These are phyloP conservation scores for Saturnispora halmiae DNA, from an alignment of 805 yeast species.

Conservation along the genomic window DNA sequence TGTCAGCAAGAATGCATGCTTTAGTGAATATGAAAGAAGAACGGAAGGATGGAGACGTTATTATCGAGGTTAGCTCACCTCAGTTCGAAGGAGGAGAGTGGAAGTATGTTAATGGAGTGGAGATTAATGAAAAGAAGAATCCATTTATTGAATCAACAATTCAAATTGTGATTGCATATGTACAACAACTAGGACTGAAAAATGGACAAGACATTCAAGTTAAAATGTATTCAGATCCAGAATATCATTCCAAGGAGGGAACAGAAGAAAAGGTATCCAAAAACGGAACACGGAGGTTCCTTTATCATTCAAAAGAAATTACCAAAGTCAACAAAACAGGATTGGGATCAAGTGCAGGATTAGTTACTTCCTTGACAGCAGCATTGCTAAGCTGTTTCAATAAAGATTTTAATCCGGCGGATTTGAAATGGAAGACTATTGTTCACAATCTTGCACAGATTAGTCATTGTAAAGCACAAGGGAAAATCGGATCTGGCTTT, in stretches of 20 bases:
- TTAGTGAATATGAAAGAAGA: slow-evolving; percentile 4
- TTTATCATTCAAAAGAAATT: slow-evolving; percentile 52
- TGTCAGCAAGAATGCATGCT: slow-evolving; percentile 86
- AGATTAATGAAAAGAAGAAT: slow-evolving; percentile 32
- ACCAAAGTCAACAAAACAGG: slow-evolving; percentile 85
- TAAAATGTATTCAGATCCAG: slow-evolving; percentile 74
- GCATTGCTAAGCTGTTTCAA: slow-evolving; percentile 48
- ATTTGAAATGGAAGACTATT: slow-evolving; percentile 20
- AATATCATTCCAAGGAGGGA: slow-evolving; percentile 71
- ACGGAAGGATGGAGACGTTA: no score
- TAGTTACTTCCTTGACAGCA: slow-evolving; percentile 71
- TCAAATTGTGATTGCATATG: slow-evolving; percentile 45
- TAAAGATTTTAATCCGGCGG: slow-evolving; percentile 25
- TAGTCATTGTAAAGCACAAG: slow-evolving; percentile 90
- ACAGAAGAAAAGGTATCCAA: slow-evolving; percentile 30
- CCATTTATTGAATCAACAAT: slow-evolving; percentile 71
- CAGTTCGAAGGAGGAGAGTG: slow-evolving; percentile 69
- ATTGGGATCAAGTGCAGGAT: slow-evolving; percentile 90
- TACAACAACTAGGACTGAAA: slow-evolving; percentile 13
- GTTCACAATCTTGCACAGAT: slow-evolving; percentile 82
- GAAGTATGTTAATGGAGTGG: slow-evolving; percentile 35
- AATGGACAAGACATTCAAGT: slow-evolving; percentile 30
- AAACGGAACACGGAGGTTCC: slow-evolving; percentile 38
- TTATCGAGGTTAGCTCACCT: slow-evolving; percentile 53
- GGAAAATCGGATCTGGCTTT: slow-evolving; percentile 93